These are phyloP conservation scores for Penicillium polonicum DNA, from an alignment of 2,329 filamentous ascomycete genomes.

Conservation along the genomic window DNA sequence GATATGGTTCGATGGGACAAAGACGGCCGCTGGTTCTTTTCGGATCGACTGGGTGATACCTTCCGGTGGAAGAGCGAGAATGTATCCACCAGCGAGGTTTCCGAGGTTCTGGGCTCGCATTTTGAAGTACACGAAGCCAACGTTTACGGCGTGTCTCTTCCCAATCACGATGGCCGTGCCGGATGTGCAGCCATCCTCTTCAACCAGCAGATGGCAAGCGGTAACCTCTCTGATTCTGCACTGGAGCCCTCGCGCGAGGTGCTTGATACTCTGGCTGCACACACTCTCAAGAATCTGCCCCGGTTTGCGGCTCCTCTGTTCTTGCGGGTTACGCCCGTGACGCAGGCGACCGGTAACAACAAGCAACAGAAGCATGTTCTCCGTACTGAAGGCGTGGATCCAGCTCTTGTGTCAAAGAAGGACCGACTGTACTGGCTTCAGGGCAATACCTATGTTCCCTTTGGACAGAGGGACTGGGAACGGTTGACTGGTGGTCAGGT, in stretches of 20 bases:
- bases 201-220: conserved; percentile 40
- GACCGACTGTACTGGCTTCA: conserved; percentile 66
- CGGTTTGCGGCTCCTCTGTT: conserved; percentile 77
- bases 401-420: conserved; percentile 38
- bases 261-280: conserved; percentile 60
- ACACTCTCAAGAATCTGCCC: conserved; percentile 61
- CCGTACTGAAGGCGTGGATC: conserved; percentile 72
- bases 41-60: conserved; percentile 61
- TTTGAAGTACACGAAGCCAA: conserved; percentile 72
- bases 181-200: conserved; percentile 74
- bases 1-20: conserved; percentile 71
- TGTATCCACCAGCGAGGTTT: conserved; percentile 77
- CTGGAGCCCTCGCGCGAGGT: conserved; percentile 40
- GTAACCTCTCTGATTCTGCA: conserved; percentile 18
- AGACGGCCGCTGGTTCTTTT: conserved; percentile 74
- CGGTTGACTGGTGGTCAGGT: conserved; percentile 65
- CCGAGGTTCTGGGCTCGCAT: conserved; percentile 69
- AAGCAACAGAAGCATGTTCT: conserved; percentile 82
- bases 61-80: conserved; percentile 71
- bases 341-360: conserved; percentile 75
- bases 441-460: conserved; percentile 65
- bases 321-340: conserved; percentile 62
- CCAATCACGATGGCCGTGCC: conserved; percentile 77
- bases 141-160: conserved; percentile 78
- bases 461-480: conserved; percentile 67